phyloP scores from a whole-genome alignment of 2,329 filamentous ascomycete genomes.

The Biscogniauxia marginata region DNA sequence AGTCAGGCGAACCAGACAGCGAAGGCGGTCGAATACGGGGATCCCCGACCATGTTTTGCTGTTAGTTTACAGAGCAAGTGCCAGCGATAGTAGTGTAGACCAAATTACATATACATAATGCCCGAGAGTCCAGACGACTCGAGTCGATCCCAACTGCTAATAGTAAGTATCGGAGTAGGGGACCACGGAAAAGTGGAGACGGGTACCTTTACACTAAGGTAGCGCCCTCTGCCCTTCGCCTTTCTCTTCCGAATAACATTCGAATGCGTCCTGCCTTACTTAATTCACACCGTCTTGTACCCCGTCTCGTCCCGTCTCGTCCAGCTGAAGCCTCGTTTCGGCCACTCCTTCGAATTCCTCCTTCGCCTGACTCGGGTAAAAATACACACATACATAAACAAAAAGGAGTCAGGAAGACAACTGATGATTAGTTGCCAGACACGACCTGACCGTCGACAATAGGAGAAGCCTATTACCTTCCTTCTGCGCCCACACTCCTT shows the following conservation, averaged over 20 bases:
- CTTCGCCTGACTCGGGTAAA: slow-evolving; percentile 1
- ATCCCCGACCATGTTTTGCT: slow-evolving; percentile 13
- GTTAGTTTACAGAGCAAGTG: neutral
- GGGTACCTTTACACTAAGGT: neutral
- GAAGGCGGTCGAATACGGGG: slow-evolving; percentile 12
- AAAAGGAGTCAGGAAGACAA: neutral
- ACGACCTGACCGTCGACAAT: neutral
- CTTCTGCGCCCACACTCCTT: too few relatives aligned
- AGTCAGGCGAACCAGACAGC: slow-evolving; percentile 17
- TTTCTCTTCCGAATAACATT: neutral
- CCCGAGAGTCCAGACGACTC: neutral
- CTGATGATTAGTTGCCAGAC: too few relatives aligned
- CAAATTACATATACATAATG: too few relatives aligned
- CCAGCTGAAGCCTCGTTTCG: slow-evolving; percentile 14
- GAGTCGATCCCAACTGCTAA: neutral
- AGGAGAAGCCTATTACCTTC: neutral
- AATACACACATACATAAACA: neutral
- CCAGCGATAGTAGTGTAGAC: neutral
- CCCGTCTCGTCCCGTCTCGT: neutral
- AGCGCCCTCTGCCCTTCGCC: neutral
- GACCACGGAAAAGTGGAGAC: neutral
- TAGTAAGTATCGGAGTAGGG: neutral
- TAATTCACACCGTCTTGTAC: neutral
- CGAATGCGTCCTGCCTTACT: neutral
- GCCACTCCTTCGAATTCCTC: slow-evolving; percentile 7